phyloP scores from a whole-genome alignment of 805 yeast genomes.

The fission yeast (Schizosaccharomyces pombe) region DNA sequence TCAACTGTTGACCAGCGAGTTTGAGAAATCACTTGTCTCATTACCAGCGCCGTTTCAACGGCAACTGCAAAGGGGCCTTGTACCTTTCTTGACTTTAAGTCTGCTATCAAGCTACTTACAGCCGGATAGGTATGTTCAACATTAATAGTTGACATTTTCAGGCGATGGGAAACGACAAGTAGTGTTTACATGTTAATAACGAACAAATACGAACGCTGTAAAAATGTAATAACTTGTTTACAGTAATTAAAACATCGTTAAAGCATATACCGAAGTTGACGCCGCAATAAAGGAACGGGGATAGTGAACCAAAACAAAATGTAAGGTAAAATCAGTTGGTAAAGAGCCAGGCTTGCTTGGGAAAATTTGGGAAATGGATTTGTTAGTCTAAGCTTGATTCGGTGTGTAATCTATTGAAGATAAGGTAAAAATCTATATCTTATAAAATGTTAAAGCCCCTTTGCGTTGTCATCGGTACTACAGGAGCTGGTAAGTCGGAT shows the following conservation, averaged over 20 bases:
- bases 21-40: constrained; percentile 71
- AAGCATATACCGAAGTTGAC: neutral
- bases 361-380: too few relatives aligned
- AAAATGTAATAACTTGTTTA: neutral
- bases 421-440: neutral
- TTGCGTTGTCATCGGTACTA: neutral
- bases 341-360: too few relatives aligned
- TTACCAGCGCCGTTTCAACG: constrained; percentile 59
- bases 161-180: constrained; percentile 1
- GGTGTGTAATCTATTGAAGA: too few relatives aligned
- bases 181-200: constrained; percentile 1
- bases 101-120: constrained; percentile 6
- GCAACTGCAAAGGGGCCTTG: constrained; percentile 66
- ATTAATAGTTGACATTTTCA: constrained; percentile 2
- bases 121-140: constrained; percentile 4
- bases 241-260: too few relatives aligned
- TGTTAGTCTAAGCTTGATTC: too few relatives aligned
- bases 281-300: too few relatives aligned
- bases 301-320: too few relatives aligned
- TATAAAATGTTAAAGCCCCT: neutral
- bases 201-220: neutral
- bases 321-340: too few relatives aligned
- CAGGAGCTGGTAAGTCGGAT: constrained; percentile 12
- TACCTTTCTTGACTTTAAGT: constrained; percentile 62
- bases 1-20: constrained; percentile 67